Evolutionary conservation across 129 eudicot genomes (phyloP).

Genomic region (Saposhnikovia divaricata): DNA sequence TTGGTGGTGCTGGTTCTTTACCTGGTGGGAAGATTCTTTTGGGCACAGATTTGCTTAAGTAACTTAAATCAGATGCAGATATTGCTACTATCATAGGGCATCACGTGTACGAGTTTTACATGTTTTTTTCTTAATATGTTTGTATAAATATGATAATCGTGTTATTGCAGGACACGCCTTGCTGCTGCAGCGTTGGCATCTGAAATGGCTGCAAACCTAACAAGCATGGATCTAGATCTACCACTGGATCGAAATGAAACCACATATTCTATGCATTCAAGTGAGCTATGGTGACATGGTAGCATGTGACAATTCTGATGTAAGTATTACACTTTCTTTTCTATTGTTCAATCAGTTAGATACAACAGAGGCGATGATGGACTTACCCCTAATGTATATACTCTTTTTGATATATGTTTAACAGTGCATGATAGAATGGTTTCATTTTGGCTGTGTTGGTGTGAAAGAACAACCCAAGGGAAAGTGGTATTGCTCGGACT

Average conservation of each 20-base stretch:
- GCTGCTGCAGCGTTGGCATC: conserved; percentile 36
- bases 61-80: not conserved
- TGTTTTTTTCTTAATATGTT: too few species aligned
- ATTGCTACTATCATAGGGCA: too few species aligned
- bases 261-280: conserved; percentile 77
- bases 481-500: conserved; percentile 76
- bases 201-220: conserved; percentile 37
- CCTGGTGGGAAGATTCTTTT: not conserved
- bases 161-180: conserved; percentile 59
- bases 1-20: not conserved
- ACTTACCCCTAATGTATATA: not conserved
- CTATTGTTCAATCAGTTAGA: not conserved
- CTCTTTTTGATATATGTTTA: not conserved
- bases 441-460: conserved; percentile 79
- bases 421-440: conserved; percentile 98
- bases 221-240: conserved; percentile 79
- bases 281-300: conserved; percentile 97
- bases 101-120: too few species aligned
- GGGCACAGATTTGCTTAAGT: not conserved
- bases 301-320: conserved; percentile 88
- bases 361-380: not conserved
- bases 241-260: conserved; percentile 98
- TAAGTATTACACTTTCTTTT: conserved; percentile 26
- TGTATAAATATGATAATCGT: too few species aligned
- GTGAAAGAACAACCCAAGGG: conserved; percentile 76